Conservation (phyloP, 2,329 filamentous ascomycete genomes). For the Cladosporium sp. region DNA sequence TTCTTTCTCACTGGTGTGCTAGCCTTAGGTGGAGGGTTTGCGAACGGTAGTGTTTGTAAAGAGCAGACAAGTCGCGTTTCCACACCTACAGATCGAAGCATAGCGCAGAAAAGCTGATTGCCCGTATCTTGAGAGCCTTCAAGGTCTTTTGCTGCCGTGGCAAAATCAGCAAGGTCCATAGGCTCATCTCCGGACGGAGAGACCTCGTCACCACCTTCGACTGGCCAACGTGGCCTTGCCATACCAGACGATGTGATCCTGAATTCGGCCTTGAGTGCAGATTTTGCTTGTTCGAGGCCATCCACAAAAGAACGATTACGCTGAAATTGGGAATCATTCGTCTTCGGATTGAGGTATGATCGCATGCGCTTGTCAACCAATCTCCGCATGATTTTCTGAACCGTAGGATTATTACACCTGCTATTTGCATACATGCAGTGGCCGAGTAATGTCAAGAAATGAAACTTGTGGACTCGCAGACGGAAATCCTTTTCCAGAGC, state of each 20-base stretch:
- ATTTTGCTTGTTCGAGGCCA: constrained; percentile 66
- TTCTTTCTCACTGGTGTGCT: constrained; percentile 40
- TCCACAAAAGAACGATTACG: constrained; percentile 72
- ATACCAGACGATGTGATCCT: constrained; percentile 67
- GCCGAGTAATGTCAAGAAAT: constrained; percentile 76
- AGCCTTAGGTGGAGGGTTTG: constrained; percentile 44
- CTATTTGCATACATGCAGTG: constrained; percentile 73
- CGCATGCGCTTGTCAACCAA: constrained; percentile 64
- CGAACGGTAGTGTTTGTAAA: constrained; percentile 74
- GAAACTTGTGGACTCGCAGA: constrained; percentile 77
- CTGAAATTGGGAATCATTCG: constrained; percentile 67
- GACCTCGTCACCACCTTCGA: constrained; percentile 49
- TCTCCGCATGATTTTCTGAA: constrained; percentile 50
- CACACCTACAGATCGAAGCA: constrained; percentile 78
- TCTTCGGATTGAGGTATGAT: constrained; percentile 64
- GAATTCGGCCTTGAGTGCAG: constrained; percentile 67
- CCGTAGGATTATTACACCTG: constrained; percentile 67
- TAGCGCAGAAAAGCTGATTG: constrained; percentile 82
- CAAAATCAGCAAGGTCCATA: constrained; percentile 60
- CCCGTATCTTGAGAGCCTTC: constrained; percentile 85
- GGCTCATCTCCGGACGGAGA: constrained; percentile 14
- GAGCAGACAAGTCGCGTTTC: constrained; percentile 84
- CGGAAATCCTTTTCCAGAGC: constrained; percentile 58
- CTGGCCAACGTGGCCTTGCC: constrained; percentile 65
- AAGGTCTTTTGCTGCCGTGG: constrained; percentile 62